phyloP scores from a whole-genome alignment of 805 yeast genomes.

The Saturnispora diversa region DNA sequence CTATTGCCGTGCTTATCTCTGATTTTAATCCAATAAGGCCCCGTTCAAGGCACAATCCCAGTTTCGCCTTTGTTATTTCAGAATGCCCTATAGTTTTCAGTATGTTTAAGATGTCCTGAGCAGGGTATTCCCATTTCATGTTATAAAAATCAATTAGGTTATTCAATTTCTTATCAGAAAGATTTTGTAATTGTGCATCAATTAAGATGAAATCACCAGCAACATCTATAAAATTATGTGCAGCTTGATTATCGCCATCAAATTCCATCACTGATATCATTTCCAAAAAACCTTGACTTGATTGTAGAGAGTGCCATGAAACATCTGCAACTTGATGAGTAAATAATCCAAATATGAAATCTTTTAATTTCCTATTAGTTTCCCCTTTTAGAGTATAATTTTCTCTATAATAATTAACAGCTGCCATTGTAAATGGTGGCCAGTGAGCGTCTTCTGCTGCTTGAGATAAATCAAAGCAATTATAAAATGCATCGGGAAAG shows the following conservation, averaged over 20 bases:
- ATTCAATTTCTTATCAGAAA: constrained; percentile 11
- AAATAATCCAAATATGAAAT: constrained; percentile 51
- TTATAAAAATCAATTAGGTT: constrained; percentile 21
- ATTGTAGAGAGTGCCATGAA: constrained; percentile 57
- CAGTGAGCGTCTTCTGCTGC: constrained; percentile 61
- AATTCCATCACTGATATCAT: constrained; percentile 48
- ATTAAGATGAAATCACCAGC: constrained; percentile 56
- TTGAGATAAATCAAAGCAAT: constrained; percentile 43
- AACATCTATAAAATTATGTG: constrained; percentile 50
- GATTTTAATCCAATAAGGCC: constrained; percentile 46
- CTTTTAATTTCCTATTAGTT: constrained; percentile 30
- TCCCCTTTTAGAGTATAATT: constrained; percentile 22
- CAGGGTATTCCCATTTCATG: constrained; percentile 37
- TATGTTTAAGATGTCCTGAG: constrained; percentile 36
- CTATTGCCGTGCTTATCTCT: constrained; percentile 30
- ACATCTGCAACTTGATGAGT: constrained; percentile 59
- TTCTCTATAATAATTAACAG: constrained; percentile 34
- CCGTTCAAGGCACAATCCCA: constrained; percentile 44
- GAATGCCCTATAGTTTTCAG: constrained; percentile 32
- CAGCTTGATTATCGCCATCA: constrained; percentile 38
- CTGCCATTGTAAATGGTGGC: constrained; percentile 53
- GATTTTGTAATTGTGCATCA: constrained; percentile 30
- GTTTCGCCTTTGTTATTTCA: constrained; percentile 26
- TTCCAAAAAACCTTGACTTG: constrained; percentile 47
- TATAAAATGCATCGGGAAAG: constrained; percentile 62